Percentiles rank a stretch among this genome's conserved stretches.
These are phyloP conservation scores for Ambrosiella xylebori DNA, from an alignment of 2,329 filamentous ascomycete species.

Conservation along the genomic window DNA sequence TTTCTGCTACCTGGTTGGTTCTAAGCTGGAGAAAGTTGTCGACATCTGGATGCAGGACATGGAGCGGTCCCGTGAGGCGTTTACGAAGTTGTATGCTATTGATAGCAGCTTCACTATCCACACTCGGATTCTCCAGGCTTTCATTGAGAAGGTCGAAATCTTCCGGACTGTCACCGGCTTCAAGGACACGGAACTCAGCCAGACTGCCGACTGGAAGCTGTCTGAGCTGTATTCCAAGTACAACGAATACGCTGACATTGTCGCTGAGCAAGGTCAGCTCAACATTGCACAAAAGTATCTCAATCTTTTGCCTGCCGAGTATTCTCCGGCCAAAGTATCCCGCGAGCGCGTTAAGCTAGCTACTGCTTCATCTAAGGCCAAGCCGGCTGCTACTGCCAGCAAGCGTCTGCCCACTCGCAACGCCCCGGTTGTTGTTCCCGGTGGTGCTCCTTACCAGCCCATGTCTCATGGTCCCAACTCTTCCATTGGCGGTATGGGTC, in stretches of 20 bases:
- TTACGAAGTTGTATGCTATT: conserved; percentile 47
- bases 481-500: background rate
- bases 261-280: conserved; percentile 77
- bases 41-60: conserved; percentile 85
- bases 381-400: conserved; percentile 18
- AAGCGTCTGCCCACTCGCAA: conserved; percentile 8
- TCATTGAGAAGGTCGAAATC: conserved; percentile 95
- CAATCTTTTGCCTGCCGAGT: conserved; percentile 64
- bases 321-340: conserved; percentile 74
- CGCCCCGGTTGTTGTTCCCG: conserved; percentile 20
- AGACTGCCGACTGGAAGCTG: conserved; percentile 75
- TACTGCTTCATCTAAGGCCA: conserved; percentile 32
- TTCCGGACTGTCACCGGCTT: conserved; percentile 93
- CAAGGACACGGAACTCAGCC: conserved; percentile 54
- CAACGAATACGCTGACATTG: conserved; percentile 88
- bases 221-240: conserved; percentile 83
- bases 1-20: conserved; percentile 90
- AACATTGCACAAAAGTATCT: conserved; percentile 81
- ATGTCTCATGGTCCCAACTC: background rate
- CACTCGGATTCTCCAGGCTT: conserved; percentile 69
- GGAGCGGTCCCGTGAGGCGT: conserved; percentile 62
- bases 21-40: conserved; percentile 94
- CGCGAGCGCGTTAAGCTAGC: conserved; percentile 73
- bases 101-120: conserved; percentile 86
- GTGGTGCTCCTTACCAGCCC: conserved; percentile 18